Evolutionary conservation across 345 rosid genomes (phyloP), one percentile per base, ranked within the genome.

Genomic region (Alliaria petiolata): DNA sequence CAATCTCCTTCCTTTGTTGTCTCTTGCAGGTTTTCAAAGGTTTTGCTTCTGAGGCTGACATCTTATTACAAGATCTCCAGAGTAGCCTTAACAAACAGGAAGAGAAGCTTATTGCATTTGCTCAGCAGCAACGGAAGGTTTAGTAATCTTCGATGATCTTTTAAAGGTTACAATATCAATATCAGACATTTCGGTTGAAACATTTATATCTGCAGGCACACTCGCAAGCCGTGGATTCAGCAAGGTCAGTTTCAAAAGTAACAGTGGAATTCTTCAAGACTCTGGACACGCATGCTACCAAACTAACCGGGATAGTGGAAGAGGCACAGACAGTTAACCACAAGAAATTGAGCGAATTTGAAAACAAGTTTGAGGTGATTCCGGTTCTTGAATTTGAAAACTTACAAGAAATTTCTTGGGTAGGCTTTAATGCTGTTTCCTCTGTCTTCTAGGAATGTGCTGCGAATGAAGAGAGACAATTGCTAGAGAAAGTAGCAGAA

Each of bases 341-440:
- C 80, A 75, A 79, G 74, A 90, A 92, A 67, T 49, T 92, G 70
- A 83, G 87, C 40, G 91, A 87, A 64, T 84, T 95, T 25, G 97
- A 90, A 80, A 88, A 85, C 88, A 92, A 86, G 79, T 95, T 92
- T 71, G 96, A 95, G 98, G 99, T 95, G 75, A 67, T 55, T 72
- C 59, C 7, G 0, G 46, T 62, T 31, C 60, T 67, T 61, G 53
- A 35, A 59, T 57, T 68, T n/a, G n/a, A n/a, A n/a, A n/a, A n/a
- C 63, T 20, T 20, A 68, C 45, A 71, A 60, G 8, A 26, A 70
- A 6, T 59, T 34, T 42, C 52, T 28, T 54, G 17, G 3, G 6
- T 35, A 20, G 16, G 67, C 47, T 62, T 46, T 44, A 22, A 59
- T 45, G 26, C 16, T 17, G 6, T 30, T 70, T 43, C 54, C 55